Evolutionary conservation across 208 protist genomes (phyloP).

Genomic region (Leishmania tropica): DNA sequence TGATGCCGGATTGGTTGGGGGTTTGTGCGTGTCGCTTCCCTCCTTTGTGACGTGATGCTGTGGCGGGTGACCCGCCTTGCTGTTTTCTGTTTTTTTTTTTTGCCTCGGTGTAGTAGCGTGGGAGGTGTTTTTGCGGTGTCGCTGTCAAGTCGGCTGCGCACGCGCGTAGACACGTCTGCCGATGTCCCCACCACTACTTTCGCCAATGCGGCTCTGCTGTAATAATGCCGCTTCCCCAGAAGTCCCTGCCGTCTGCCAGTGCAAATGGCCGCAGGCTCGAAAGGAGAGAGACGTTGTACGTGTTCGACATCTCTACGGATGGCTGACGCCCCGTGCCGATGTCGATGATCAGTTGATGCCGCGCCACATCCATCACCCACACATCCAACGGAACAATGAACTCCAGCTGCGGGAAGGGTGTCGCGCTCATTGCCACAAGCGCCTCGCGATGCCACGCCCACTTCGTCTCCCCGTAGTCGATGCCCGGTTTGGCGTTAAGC

Average conservation of each 20-base stretch:
- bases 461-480: constrained; percentile 26
- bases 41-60: no score
- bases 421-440: background rate
- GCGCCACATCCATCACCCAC: constrained; percentile 17
- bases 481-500: constrained; percentile 14
- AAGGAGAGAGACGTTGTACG: constrained; percentile 24
- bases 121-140: no score
- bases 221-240: background rate
- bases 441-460: constrained; percentile 25
- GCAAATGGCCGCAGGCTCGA: background rate
- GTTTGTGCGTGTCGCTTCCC: no score
- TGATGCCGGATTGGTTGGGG: no score
- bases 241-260: background rate
- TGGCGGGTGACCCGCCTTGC: background rate
- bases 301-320: constrained; percentile 14
- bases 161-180: background rate
- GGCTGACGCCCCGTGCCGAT: constrained; percentile 5
- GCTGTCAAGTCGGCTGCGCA: background rate
- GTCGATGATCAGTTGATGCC: constrained; percentile 8
- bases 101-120: no score
- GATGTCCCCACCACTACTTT: background rate
- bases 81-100: background rate
- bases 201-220: background rate
- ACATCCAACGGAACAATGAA: constrained; percentile 14
- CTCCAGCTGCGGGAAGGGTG: background rate